Conservation (phyloP, 1,284 basidiomycete genomes). For the Blastosporella zonata region DNA sequence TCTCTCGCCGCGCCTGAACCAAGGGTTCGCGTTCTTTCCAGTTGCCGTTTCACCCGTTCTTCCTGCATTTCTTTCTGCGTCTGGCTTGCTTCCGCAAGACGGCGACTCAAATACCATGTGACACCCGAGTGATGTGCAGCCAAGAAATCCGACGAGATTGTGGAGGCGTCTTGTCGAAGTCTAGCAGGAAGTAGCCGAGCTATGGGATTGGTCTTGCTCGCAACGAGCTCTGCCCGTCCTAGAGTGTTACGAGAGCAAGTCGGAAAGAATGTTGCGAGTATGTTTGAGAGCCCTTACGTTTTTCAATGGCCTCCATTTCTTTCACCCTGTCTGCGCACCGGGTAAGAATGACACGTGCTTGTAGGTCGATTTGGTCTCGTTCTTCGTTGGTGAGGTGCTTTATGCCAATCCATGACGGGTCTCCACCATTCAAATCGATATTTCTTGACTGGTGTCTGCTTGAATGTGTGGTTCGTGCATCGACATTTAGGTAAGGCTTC, state of each 20-base stretch:
- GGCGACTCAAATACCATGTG: slow-evolving; percentile 80
- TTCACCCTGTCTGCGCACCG: slow-evolving; percentile 82
- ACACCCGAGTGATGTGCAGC: slow-evolving; percentile 82
- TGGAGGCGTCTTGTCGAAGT: slow-evolving; percentile 56
- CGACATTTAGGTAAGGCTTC: slow-evolving; percentile 77
- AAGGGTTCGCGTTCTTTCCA: slow-evolving; percentile 76
- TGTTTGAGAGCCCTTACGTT: slow-evolving; percentile 50
- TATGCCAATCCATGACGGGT: slow-evolving; percentile 63
- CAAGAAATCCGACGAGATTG: slow-evolving; percentile 64
- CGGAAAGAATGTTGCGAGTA: neutral
- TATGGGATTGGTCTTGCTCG: slow-evolving; percentile 59
- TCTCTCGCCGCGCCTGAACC: slow-evolving; percentile 69
- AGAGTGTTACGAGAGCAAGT: slow-evolving; percentile 9
- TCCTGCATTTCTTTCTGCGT: slow-evolving; percentile 86
- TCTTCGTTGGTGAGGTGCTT: slow-evolving; percentile 80
- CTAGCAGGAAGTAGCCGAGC: slow-evolving; percentile 64
- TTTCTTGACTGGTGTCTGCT: slow-evolving; percentile 47
- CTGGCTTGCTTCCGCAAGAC: slow-evolving; percentile 76
- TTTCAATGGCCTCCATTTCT: slow-evolving; percentile 82
- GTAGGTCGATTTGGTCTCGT: slow-evolving; percentile 87
- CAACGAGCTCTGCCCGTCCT: slow-evolving; percentile 67
- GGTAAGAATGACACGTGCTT: slow-evolving; percentile 78
- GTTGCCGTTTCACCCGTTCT: slow-evolving; percentile 77
- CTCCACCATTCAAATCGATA: slow-evolving; percentile 52
- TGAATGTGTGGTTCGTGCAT: slow-evolving; percentile 50